Evolutionary conservation across 176 grass and related monocot genomes (phyloP).

Genomic region (Alloteropsis semialata): DNA sequence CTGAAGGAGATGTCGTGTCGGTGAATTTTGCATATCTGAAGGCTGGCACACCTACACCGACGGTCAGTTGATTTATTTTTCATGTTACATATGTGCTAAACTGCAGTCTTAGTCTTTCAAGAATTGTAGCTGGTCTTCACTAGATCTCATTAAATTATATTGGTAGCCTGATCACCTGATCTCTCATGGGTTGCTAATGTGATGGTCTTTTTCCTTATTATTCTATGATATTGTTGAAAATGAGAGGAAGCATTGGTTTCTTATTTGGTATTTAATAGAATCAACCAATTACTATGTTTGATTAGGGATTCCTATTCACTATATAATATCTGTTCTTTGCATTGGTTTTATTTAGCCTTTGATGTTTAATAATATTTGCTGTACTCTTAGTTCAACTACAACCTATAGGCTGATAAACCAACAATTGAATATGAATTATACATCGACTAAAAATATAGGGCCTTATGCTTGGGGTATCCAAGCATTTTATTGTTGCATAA

Average conservation of each 20-base stretch:
- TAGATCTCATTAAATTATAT: slow-evolving; percentile 2
- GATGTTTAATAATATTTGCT: neutral
- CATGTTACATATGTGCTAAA: neutral
- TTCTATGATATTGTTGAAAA: neutral
- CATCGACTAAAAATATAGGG: neutral
- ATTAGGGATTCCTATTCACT: neutral
- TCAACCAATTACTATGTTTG: neutral
- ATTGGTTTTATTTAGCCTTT: slow-evolving; percentile 11
- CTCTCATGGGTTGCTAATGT: neutral
- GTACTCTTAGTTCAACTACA: neutral
- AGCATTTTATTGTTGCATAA: neutral
- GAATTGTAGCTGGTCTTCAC: neutral
- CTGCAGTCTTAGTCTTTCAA: neutral
- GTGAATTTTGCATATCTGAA: slow-evolving; percentile 91
- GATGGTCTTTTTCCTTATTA: neutral
- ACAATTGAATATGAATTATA: slow-evolving; percentile 5
- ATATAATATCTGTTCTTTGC: neutral
- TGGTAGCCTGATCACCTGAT: slow-evolving; percentile 4
- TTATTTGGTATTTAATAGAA: neutral
- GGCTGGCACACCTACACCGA: slow-evolving; percentile 79
- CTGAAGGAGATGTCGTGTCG: slow-evolving; percentile 83
- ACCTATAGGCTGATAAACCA: neutral
- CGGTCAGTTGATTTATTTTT: slow-evolving; percentile 54
- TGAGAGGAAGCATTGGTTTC: neutral
- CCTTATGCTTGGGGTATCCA: neutral